Base-by-base conservation (phyloP, 179 eudicot species). In the Heliamphora pulchella region DNA sequence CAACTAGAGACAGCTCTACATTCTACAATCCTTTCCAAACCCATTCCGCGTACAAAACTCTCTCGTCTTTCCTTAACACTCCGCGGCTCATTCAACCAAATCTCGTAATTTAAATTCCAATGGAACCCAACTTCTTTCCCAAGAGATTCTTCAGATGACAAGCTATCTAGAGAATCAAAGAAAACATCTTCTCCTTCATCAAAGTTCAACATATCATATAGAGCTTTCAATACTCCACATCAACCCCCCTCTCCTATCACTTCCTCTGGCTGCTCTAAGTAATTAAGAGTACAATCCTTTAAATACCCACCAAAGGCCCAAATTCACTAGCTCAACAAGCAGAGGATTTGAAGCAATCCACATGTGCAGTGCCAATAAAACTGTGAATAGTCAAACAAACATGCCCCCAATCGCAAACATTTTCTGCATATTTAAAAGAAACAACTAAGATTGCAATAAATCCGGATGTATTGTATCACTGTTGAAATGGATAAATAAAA, bases 31-130 rank as follows among this genome's bases (percentile, higher is more conserved):
- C 84, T 82, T 22, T 85, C 87, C 17, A 80, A 69, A 1, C 97
- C 96, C 92, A 93, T 86, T 76, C 77, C 82, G 0, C 76, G 70
- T 15, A 91, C 74, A 84, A 93, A 93, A 18, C 44, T 53, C 3
- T 72, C 80, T 1, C 97, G 88, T 59, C 97, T 80, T 76, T 91
- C 89, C 78, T 87, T 67, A 3, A 93, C 87, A 72, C 92, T 90
- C 58, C 47, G 80, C 0, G 87, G 87, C 78, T 88, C 95, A 73
- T 78, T 75, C 84, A 82, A 79, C 97, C 97, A 91, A 63, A 88
- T 76, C 13, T 83, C 91, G 80, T 67, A 86, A 62, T 84, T 84
- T 2, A 80, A 81, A 11, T 55, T 74, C 2, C 8, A 57, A 66
- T 20, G 3, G 1, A 50, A 84, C 51, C 65, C 62, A 68, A 78